Percentiles rank a stretch among this genome's conserved stretches.
These are phyloP conservation scores for Scheffersomyces cryptocercus DNA, from an alignment of 1,139 yeast genomes.

Conservation along the genomic window DNA sequence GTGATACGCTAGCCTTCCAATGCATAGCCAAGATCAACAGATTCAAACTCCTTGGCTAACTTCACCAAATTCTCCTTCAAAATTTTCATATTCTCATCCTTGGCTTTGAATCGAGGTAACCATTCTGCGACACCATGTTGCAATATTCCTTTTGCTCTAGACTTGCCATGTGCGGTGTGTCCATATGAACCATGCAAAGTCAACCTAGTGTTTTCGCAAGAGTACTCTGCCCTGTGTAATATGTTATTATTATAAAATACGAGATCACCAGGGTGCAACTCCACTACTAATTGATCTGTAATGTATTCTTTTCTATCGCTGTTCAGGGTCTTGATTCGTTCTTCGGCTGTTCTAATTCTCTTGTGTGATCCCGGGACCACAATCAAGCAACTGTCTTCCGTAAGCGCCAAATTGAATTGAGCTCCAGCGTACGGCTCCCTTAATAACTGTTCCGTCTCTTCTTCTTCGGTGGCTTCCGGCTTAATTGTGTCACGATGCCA, in stretches of 20 bases:
- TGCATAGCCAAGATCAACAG: slow-evolving; percentile 44
- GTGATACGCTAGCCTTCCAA: slow-evolving; percentile 36
- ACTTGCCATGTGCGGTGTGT: slow-evolving; percentile 42
- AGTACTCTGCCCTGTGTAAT: slow-evolving; percentile 52
- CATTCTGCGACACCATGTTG: slow-evolving; percentile 59
- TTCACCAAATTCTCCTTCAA: slow-evolving; percentile 37
- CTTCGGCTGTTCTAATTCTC: slow-evolving; percentile 48
- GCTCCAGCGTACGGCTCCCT: slow-evolving; percentile 52
- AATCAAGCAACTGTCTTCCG: slow-evolving; percentile 50
- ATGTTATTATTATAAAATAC: slow-evolving; percentile 57
- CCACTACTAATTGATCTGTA: slow-evolving; percentile 42
- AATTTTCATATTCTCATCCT: slow-evolving; percentile 32
- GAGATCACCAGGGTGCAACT: slow-evolving; percentile 54
- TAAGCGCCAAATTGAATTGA: slow-evolving; percentile 55
- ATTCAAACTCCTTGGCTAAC: slow-evolving; percentile 42
- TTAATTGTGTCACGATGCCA: slow-evolving; percentile 60
- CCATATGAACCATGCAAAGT: slow-evolving; percentile 60
- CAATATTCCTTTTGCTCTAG: slow-evolving; percentile 52
- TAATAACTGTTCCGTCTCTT: slow-evolving; percentile 43
- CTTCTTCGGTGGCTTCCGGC: slow-evolving; percentile 49
- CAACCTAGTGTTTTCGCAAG: slow-evolving; percentile 40
- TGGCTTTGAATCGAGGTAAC: slow-evolving; percentile 45
- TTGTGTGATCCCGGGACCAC: slow-evolving; percentile 55
- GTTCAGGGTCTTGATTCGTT: slow-evolving; percentile 43
- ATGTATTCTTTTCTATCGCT: slow-evolving; percentile 39